Percentiles rank a stretch among this genome's conserved stretches.
Evolutionary conservation across 805 yeast genomes (phyloP).

Genomic region (Torulaspora quercuum): DNA sequence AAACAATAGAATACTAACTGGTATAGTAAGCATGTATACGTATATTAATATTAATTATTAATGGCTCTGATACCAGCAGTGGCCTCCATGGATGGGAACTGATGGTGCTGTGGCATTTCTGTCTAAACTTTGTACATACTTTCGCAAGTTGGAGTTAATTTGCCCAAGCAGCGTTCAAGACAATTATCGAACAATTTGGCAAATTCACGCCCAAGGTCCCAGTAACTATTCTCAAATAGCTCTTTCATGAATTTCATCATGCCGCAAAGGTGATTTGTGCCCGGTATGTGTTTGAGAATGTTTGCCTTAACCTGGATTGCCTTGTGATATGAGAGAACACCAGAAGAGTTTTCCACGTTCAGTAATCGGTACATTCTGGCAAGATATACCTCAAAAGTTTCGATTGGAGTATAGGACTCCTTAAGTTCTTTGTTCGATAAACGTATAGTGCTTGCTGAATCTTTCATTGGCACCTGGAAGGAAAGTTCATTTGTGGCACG

Average conservation of each 20-base stretch:
- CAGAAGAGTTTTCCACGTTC: conserved; percentile 35
- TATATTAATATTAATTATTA: neutral
- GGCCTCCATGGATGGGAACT: neutral
- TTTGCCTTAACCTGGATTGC: conserved; percentile 43
- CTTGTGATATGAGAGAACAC: conserved; percentile 41
- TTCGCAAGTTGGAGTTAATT: conserved; percentile 44
- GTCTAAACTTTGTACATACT: conserved; percentile 45
- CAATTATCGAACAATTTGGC: conserved; percentile 53
- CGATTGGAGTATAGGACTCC: conserved; percentile 36
- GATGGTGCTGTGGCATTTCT: neutral
- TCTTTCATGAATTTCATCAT: conserved; percentile 46
- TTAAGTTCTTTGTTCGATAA: conserved; percentile 9
- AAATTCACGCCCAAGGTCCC: conserved; percentile 58
- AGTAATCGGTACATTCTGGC: conserved; percentile 43
- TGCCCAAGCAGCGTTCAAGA: conserved; percentile 52
- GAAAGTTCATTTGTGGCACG: conserved; percentile 9
- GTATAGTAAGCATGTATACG: neutral
- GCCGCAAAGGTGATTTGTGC: conserved; percentile 54
- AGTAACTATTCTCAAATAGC: conserved; percentile 43
- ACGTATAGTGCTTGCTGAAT: conserved; percentile 2
- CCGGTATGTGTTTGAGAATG: conserved; percentile 39
- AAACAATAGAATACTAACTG: too few relatives aligned
- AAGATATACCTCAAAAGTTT: conserved; percentile 50
- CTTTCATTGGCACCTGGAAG: conserved; percentile 1
- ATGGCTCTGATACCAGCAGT: conserved; percentile 4